Evolutionary conservation across 345 rosid species (phyloP).

Genomic region (Euphorbia tirucalli): DNA sequence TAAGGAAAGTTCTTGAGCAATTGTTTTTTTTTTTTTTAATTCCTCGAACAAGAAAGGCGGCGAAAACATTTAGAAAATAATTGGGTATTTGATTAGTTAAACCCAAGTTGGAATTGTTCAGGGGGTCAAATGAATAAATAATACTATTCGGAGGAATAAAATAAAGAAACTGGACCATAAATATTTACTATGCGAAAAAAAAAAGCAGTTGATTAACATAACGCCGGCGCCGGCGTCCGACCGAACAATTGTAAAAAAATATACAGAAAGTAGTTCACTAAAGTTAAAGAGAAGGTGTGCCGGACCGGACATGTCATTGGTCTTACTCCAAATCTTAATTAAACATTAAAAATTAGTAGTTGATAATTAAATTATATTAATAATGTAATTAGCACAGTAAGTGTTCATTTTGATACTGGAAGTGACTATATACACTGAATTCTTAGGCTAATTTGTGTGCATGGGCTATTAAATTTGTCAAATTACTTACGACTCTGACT

Average conservation of each 20-base stretch:
- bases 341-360: neutral
- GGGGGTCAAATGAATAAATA: no score
- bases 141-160: no score
- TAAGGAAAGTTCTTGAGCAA: neutral
- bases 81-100: no score
- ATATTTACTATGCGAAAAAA: neutral
- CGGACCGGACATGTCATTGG: slow-evolving; percentile 11
- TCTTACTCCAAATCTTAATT: neutral
- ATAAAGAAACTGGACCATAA: neutral
- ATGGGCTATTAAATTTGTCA: neutral
- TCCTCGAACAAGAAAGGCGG: slow-evolving; percentile 1
- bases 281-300: slow-evolving; percentile 2
- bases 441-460: slow-evolving; percentile 1
- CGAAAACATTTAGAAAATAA: neutral
- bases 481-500: neutral
- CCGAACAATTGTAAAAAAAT: neutral
- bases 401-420: neutral
- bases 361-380: slow-evolving; percentile 10
- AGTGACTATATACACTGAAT: slow-evolving; percentile 33
- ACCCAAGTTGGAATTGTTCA: neutral
- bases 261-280: neutral
- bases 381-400: neutral
- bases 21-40: no score
- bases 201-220: neutral
- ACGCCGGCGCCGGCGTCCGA: no score